Base-by-base conservation (phyloP, 768 basidiomycete species). In the Terana coerulea region DNA sequence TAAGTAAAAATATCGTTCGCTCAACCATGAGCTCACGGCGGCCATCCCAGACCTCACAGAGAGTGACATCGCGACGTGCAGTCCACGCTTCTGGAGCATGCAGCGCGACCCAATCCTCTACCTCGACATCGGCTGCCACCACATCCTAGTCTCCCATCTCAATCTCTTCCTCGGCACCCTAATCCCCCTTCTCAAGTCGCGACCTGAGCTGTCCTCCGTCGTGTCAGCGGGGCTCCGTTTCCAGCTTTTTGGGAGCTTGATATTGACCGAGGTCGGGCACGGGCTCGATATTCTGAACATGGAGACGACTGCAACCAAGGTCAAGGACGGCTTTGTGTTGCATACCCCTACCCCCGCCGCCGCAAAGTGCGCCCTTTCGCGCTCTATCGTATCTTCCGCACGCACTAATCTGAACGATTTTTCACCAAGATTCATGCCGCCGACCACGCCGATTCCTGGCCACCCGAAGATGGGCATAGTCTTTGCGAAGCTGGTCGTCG, bases 131-230 rank as follows among this genome's bases (percentile, higher is more conserved):
- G 52, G 46, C 17, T 39, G 25, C 8, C 33, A 24, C 47, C 48
- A 47, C 39, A 30, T 53, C 14, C 35, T 53, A 5, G 37, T 33
- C 12, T 49, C 25, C n/a, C 52, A 53, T 21, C 21, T 48, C 40
- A 53, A 53, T 36, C 47, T 53, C 24, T 53, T 47, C 40, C 5
- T 47, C 21, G 52, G 52, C 12, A 48, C 47, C 9, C 21, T 53
- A 6, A 43, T 33, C 11, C 30, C 47, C 10, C 22, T 53, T 3
- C 29, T 49, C 5, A 33, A 44, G 5, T 34, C 21, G 7, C 52
- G 52, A 8, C 46, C 52, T 19, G 52, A 53, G 22, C 31, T 53
- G 11, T 4, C 7, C 17, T 28, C 47, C 8, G 21, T 49, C 34
- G 22, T 49, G 28, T 14, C 15, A 9, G 7, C 14, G 6, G 46